These are phyloP conservation scores for Boletus rubescentipes DNA, from an alignment of 768 basidiomycete genomes.

Conservation along the genomic window DNA sequence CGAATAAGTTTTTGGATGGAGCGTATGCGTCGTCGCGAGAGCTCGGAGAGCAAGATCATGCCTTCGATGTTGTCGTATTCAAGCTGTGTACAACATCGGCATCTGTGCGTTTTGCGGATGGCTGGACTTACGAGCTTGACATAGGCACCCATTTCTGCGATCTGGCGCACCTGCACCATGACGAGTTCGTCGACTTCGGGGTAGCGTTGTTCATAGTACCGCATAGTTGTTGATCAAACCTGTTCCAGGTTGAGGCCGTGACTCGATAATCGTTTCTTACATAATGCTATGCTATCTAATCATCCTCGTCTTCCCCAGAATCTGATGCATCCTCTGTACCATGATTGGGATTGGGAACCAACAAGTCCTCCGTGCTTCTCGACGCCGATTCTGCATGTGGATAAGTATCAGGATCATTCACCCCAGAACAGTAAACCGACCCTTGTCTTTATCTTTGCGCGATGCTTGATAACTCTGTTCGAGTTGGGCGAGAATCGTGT, in stretches of 20 bases:
- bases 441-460: conserved; percentile 43
- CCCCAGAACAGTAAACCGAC: conserved; percentile 33
- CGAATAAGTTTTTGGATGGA: conserved; percentile 98
- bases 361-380: conserved; percentile 54
- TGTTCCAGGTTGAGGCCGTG: background rate
- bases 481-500: conserved; percentile 66
- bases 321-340: conserved; percentile 20
- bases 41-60: conserved; percentile 98
- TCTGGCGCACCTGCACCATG: conserved; percentile 99
- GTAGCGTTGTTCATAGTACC: conserved; percentile 91
- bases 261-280: background rate
- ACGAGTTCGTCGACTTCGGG: conserved; percentile 98
- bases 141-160: conserved; percentile 99
- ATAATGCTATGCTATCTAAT: conserved; percentile 1
- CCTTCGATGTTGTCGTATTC: conserved; percentile 99
- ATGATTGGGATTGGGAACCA: conserved; percentile 72
- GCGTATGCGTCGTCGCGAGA: conserved; percentile 92
- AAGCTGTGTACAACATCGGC: conserved; percentile 50
- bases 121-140: conserved; percentile 90
- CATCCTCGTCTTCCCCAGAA: conserved; percentile 11
- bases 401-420: background rate
- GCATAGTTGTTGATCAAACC: conserved; percentile 47
- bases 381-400: conserved; percentile 14
- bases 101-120: background rate
- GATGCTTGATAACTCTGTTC: conserved; percentile 61